Evolutionary conservation across 768 basidiomycete genomes (phyloP), one percentile per base, ranked within the genome.

Genomic region (Jaapia argillacea): DNA sequence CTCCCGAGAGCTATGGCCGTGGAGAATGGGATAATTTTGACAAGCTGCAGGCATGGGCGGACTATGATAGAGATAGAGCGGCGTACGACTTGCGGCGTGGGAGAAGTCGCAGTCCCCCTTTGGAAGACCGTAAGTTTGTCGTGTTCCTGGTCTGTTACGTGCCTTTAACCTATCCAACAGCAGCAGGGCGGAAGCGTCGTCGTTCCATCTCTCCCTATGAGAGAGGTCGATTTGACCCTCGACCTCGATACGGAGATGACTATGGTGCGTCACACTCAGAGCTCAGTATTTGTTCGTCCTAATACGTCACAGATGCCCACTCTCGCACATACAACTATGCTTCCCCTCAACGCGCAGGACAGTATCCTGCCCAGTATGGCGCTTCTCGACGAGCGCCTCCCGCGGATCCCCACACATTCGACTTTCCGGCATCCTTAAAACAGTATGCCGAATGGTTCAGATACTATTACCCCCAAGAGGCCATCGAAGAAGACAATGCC

Each of bases 371-470:
- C 14, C 63, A 71, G 7, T 60, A 60, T 35, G 48, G 47, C 20
- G 47, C 55, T 0, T 64, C 67, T 6, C 70, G 85, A 43, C 72
- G 82, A 24, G 67, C 79, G 1, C 87, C 85, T 6, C 76, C 76
- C 12, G n/a, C n/a, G n/a, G 85, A 90, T 54, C 88, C 88, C 7
- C 82, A 85, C 52, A 79, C 79, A 2, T 78, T 86, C 51, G 87
- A 88, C 50, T 87, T 82, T 54, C 83, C 86, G 25, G 85, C 84
- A 4, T 73, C 79, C 1, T 58, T 90, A 58, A 87, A 88, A 62
- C 84, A 88, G 52, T 90, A 80, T 50, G 85, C 85, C 2, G 87
- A 90, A 52, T 90, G 88, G 88, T 90, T 88, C 60, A 76, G 88
- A 26, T 83, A 71, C 55, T 77, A 64, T 49, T 81, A 75, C 53